These are phyloP conservation scores for Viola pubescens DNA, from an alignment of 441 rosid species.

Conservation along the genomic window DNA sequence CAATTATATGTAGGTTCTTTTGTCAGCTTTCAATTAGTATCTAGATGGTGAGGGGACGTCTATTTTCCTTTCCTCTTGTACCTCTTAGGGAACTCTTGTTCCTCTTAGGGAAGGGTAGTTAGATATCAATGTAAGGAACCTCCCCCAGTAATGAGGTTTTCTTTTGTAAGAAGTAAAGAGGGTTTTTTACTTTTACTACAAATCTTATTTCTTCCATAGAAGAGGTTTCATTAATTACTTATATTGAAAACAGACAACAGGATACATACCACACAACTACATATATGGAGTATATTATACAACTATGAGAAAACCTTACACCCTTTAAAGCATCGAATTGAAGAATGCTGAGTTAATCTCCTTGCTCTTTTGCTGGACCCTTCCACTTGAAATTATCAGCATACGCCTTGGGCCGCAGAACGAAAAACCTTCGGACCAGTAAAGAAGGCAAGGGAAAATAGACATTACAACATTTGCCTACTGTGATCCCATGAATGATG, in stretches of 20 bases:
- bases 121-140: background rate
- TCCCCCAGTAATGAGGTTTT: background rate
- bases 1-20: slow-evolving; percentile 10
- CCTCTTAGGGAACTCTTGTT: background rate
- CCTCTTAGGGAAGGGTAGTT: background rate
- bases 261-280: background rate
- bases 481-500: too few relatives aligned
- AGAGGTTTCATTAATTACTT: background rate
- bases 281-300: background rate
- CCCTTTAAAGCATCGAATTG: background rate
- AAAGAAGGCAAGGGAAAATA: too few relatives aligned
- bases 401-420: slow-evolving; percentile 41
- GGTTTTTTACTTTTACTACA: background rate
- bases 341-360: background rate
- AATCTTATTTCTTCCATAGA: background rate
- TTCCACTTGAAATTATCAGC: slow-evolving; percentile 66
- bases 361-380: slow-evolving; percentile 25
- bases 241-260: background rate
- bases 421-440: background rate
- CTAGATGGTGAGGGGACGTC: background rate
- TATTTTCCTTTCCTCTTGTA: background rate
- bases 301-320: background rate
- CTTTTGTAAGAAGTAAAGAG: background rate
- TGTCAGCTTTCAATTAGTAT: slow-evolving; percentile 12
- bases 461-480: too few relatives aligned